Evolutionary conservation across 345 rosid genomes (phyloP).

Genomic region (Corchorus olitorius): DNA sequence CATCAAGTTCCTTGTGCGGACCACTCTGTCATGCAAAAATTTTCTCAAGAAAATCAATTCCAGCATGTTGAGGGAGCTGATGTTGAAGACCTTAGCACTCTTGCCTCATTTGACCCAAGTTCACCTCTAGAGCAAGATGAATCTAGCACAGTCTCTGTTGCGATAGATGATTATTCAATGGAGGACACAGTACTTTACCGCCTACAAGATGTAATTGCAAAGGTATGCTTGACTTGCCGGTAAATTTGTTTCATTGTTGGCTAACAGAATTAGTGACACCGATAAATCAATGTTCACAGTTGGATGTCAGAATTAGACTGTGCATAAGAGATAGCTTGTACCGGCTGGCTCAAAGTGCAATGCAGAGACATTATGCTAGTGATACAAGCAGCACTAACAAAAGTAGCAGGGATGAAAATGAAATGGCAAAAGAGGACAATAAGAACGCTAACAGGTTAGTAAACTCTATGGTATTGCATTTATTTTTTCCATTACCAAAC

Average conservation of each 20-base stretch:
- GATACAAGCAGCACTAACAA: conserved; percentile 56
- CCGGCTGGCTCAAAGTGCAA: conserved; percentile 91
- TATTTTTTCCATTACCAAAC: not conserved
- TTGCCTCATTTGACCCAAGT: conserved; percentile 57
- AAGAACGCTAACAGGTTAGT: conserved; percentile 51
- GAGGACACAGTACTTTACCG: conserved; percentile 58
- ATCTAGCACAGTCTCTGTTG: conserved; percentile 46
- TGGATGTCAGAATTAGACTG: conserved; percentile 70
- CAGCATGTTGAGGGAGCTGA: conserved; percentile 50
- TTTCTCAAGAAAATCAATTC: conserved; percentile 46
- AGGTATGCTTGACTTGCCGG: conserved; percentile 50
- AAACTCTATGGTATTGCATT: conserved; percentile 16
- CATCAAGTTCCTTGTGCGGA: conserved; percentile 44
- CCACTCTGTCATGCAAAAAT: conserved; percentile 43
- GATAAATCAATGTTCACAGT: conserved; percentile 46
- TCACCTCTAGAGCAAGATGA: conserved; percentile 62
- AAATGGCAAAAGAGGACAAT: conserved; percentile 46
- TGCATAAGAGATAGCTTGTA: conserved; percentile 93
- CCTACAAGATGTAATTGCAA: conserved; percentile 74
- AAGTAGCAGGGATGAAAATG: conserved; percentile 52
- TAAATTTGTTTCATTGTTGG: conserved; percentile 24
- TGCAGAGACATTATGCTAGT: conserved; percentile 64
- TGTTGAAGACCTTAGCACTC: conserved; percentile 44
- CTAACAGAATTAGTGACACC: conserved; percentile 23
- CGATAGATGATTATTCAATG: conserved; percentile 46